phyloP scores from a whole-genome alignment of 768 basidiomycete species.

The Lanmaoa pseudosensibilis region DNA sequence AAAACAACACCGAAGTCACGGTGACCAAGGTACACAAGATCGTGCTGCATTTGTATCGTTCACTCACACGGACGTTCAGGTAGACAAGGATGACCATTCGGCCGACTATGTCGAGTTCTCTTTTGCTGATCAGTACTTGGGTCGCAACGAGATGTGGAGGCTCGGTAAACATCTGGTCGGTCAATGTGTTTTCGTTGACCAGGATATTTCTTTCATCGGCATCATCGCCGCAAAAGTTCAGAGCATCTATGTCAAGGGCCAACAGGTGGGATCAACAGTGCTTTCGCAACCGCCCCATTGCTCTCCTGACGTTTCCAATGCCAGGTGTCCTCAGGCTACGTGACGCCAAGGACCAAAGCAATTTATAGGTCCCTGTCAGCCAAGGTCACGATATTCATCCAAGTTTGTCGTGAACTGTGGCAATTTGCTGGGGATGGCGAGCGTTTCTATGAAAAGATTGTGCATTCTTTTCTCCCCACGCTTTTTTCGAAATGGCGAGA shows the following conservation, averaged over 20 bases:
- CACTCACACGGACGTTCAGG: conserved; percentile 42
- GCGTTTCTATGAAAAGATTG: conserved; percentile 95
- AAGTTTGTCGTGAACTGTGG: conserved; percentile 95
- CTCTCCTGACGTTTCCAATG: conserved; percentile 1
- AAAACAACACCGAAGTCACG: conserved; percentile 70
- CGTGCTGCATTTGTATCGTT: not conserved
- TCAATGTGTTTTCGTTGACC: conserved; percentile 78
- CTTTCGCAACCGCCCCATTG: not conserved
- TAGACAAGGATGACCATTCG: conserved; percentile 58
- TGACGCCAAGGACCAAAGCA: conserved; percentile 81
- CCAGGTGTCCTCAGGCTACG: conserved; percentile 78
- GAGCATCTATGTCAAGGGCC: conserved; percentile 67
- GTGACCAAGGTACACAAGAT: conserved; percentile 58
- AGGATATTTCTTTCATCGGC: conserved; percentile 85
- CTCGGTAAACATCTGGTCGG: conserved; percentile 79
- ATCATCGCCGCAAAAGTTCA: conserved; percentile 81
- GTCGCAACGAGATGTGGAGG: conserved; percentile 96
- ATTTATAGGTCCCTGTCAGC: conserved; percentile 91
- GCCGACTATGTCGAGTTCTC: conserved; percentile 86
- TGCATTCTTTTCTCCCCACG: conserved; percentile 92
- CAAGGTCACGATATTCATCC: conserved; percentile 91
- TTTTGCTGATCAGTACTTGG: conserved; percentile 94
- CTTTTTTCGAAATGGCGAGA: conserved; percentile 85
- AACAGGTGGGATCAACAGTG: conserved; percentile 46
- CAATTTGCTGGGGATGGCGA: conserved; percentile 97